These are phyloP conservation scores for Ganoderma leucocontextum DNA, from an alignment of 1,284 basidiomycete genomes.

Conservation along the genomic window DNA sequence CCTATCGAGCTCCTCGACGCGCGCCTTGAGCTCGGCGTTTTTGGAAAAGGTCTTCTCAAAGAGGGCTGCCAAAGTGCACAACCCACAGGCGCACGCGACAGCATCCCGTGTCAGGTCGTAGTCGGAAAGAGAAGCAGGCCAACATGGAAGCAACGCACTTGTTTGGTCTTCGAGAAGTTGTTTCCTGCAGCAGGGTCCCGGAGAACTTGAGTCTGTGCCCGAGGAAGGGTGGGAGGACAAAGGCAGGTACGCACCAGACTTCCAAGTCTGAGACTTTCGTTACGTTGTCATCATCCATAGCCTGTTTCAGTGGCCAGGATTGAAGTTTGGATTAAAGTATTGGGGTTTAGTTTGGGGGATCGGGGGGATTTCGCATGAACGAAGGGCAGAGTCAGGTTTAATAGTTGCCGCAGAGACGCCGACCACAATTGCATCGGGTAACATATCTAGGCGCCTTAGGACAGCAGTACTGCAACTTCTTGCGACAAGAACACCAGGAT, in stretches of 20 bases:
- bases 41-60: constrained; percentile 43
- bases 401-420: constrained; percentile 18
- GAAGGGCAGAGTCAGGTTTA: constrained; percentile 21
- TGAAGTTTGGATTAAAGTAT: constrained; percentile 8
- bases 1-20: constrained; percentile 47
- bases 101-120: constrained; percentile 12
- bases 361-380: constrained; percentile 25
- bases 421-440: constrained; percentile 30
- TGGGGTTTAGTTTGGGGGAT: constrained; percentile 13
- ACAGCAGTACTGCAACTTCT: neutral
- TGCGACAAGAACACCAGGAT: neutral
- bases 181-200: constrained; percentile 35
- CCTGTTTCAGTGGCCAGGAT: constrained; percentile 8
- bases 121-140: neutral
- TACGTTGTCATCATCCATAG: constrained; percentile 38
- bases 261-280: constrained; percentile 31
- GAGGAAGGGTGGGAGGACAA: constrained; percentile 11
- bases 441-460: constrained; percentile 22
- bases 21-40: constrained; percentile 42
- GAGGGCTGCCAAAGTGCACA: constrained; percentile 35
- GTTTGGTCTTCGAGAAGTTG: constrained; percentile 44
- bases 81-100: neutral
- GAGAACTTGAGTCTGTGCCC: constrained; percentile 12
- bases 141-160: constrained; percentile 28
- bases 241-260: constrained; percentile 30